Evolutionary conservation across 1,139 yeast genomes (phyloP).

Genomic region (Candida frijolesensis): DNA sequence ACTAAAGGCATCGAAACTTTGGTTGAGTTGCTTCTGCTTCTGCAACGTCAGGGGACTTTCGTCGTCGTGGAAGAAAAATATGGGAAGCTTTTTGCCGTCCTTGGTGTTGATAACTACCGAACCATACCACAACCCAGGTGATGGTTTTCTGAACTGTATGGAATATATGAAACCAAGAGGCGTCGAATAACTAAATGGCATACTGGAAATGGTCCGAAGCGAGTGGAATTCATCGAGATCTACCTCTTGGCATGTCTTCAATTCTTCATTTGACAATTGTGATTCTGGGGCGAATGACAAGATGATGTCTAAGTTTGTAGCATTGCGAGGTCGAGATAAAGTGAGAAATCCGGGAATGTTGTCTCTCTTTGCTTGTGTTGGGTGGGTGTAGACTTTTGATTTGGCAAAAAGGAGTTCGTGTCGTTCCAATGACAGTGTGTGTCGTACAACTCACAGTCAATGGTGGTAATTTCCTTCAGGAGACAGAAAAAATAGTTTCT

Average conservation of each 20-base stretch:
- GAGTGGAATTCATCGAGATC: conserved; percentile 53
- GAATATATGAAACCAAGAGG: conserved; percentile 68
- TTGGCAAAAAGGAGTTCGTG: conserved; percentile 55
- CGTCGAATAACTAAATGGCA: conserved; percentile 61
- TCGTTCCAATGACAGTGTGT: conserved; percentile 20
- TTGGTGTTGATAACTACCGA: conserved; percentile 73
- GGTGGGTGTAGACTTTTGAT: conserved; percentile 80
- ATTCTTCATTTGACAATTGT: conserved; percentile 50
- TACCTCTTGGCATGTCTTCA: conserved; percentile 50
- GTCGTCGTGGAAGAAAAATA: conserved; percentile 89
- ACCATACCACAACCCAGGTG: conserved; percentile 91
- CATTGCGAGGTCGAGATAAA: conserved; percentile 57
- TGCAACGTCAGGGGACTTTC: conserved; percentile 74
- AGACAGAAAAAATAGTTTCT: too few species aligned
- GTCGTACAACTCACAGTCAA: too few species aligned
- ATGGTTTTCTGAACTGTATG: conserved; percentile 80
- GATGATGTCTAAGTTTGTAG: conserved; percentile 57
- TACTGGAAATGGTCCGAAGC: conserved; percentile 50
- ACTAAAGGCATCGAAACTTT: conserved; percentile 74
- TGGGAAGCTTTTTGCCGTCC: conserved; percentile 72
- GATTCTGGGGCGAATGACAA: conserved; percentile 80
- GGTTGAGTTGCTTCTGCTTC: conserved; percentile 59
- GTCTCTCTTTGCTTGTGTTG: conserved; percentile 70
- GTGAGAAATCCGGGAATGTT: conserved; percentile 78
- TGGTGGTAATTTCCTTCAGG: too few species aligned